Evolutionary conservation across 1,284 basidiomycete species (phyloP), one percentile per base, ranked within the genome.

Genomic region (Ganoderma boninense): DNA sequence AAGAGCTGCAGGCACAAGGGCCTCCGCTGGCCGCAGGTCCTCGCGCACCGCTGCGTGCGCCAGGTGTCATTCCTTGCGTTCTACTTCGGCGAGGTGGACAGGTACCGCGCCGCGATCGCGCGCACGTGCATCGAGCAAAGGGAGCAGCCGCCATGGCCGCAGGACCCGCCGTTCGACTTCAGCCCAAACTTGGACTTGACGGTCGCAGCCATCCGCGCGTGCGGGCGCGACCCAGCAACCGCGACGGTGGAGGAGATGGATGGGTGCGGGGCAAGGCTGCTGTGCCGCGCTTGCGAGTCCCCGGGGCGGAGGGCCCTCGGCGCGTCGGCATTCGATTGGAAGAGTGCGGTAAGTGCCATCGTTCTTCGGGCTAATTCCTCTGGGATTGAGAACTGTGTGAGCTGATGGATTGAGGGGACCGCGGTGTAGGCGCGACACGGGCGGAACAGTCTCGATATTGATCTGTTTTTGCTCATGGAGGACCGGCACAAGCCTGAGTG

Each of bases 201-300:
- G 16, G 75, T 78, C n/a, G 75, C 71, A 20, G 72, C 86, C 29
- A 74, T 87, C 38, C 40, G 71, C 52, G 65, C 72, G 13, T 85
- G 81, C 64, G 84, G 82, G 13, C 69, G 83, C 69, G 82, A 88
- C 75, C 82, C 86, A 0, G 69, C 73, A 13, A 80, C 69, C 0
- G 79, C 82, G 2, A 87, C 85, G n/a, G 71, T 77, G 26, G 71
- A 73, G 8, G 81, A 87, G 64, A 84, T 89, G 85, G 86, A 89
- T 66, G 59, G 73, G 6, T 68, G 79, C 38, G 73, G 81, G 62
- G 61, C 75, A 6, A 79, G 81, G 64, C 78, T 87, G 60, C 59
- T 64, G 16, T 72, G 68, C 56, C 60, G 40, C 20, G 2, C 38
- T 2, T 62, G 60, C 38, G 6, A 42, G 8, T 23, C n/a, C 8